Evolutionary conservation across 2,329 filamentous ascomycete genomes (phyloP), one percentile per base, ranked within the genome.

Genomic region (Dendryphion nanum): DNA sequence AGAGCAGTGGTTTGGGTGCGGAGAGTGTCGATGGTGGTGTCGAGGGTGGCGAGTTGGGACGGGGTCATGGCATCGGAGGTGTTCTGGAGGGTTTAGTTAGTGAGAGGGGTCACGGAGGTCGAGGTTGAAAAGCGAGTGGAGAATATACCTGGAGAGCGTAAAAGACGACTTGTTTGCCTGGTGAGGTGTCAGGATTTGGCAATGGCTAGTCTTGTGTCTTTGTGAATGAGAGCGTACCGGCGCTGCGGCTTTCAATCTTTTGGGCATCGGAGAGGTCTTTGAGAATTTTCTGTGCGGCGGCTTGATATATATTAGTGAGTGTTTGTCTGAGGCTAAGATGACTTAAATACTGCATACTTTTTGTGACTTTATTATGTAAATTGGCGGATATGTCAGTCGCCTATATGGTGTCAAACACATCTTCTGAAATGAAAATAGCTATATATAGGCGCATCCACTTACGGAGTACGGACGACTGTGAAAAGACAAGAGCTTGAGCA

Each of bases 131-230:
- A 17, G 13, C 15, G 8, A 7, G 18, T 18, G 33, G 21, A 17
- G 16, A 18, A 18, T 41, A 16, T 53, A 72, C 71, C 57, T 74
- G 71, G 5, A 70, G 47, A 23, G 72, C 68, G 58, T 83, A 79
- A 55, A 82, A 83, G 42, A 83, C 78, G 26, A 72, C 68, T 51
- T 82, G 79, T 61, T 82, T 83, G 15, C 79, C 79, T 78, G 44
- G 6, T 5, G 2, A 31, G 18, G 32, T 15, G 29, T 45, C n/a
- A 48, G 43, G 33, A 6, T 14, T 19, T 18, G 19, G 17, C 41
- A 29, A 19, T 14, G 20, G 30, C 2, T 4, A 30, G 19, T 14
- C 15, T 36, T 26, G 23, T 8, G 23, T 26, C 23, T 26, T 10
- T 8, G n/a, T n/a, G n/a, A n/a, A n/a, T n/a, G n/a, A 15, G n/a